Conservation (phyloP, 2,329 filamentous ascomycete species). For the Cordyceps javanica region DNA sequence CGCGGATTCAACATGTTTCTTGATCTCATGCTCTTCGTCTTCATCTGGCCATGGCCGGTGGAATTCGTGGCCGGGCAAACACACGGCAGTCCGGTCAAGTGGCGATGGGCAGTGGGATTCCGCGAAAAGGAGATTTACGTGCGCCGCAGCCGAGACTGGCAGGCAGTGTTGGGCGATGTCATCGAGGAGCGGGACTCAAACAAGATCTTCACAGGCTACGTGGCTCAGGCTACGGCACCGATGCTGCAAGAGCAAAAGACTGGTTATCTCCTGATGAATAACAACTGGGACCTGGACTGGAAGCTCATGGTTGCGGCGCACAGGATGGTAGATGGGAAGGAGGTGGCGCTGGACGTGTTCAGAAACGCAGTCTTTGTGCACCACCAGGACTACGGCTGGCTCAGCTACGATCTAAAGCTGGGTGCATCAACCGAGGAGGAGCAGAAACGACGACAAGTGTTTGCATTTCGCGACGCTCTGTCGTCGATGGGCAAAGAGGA, state of each 20-base stretch:
- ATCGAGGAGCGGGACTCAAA: conserved; percentile 44
- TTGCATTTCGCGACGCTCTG: conserved; percentile 73
- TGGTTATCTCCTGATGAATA: conserved; percentile 79
- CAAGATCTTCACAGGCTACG: conserved; percentile 53
- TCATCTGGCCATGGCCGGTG: conserved; percentile 67
- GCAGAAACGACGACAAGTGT: conserved; percentile 64
- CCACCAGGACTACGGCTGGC: conserved; percentile 63
- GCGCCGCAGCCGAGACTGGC: conserved; percentile 70
- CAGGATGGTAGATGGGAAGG: conserved; percentile 58
- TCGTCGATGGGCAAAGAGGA: conserved; percentile 74
- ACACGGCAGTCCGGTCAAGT: conserved; percentile 58
- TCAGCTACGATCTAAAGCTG: conserved; percentile 51
- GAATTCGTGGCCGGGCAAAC: conserved; percentile 60
- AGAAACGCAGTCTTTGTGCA: conserved; percentile 64
- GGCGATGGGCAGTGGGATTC: conserved; percentile 73
- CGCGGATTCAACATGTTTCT: conserved; percentile 63
- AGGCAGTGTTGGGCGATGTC: conserved; percentile 49
- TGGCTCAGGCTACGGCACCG: conserved; percentile 64
- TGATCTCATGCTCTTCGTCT: conserved; percentile 64
- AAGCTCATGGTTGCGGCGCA: conserved; percentile 70
- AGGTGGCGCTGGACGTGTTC: conserved; percentile 59
- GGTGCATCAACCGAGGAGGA: conserved; percentile 50
- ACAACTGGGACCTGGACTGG: conserved; percentile 85
- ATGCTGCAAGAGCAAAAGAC: conserved; percentile 69
- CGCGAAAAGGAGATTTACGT: conserved; percentile 75